Evolutionary conservation across 768 basidiomycete genomes (phyloP).

Genomic region (Mycena metata): DNA sequence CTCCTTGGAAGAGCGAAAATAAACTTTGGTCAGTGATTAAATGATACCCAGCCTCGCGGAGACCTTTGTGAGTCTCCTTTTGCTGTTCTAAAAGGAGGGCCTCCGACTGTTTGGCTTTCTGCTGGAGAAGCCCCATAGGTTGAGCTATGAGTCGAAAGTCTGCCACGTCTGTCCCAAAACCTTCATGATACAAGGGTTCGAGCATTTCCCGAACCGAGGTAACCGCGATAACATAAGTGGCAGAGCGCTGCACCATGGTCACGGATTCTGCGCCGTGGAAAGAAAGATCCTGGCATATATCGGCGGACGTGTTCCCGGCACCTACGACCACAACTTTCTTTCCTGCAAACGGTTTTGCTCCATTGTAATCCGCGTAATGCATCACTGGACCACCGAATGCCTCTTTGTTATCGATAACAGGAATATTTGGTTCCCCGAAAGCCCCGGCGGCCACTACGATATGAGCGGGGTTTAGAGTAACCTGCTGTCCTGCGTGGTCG

Average conservation of each 20-base stretch:
- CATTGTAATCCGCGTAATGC: conserved; percentile 48
- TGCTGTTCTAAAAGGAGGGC: background rate
- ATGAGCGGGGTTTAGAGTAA: conserved; percentile 52
- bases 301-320: conserved; percentile 55
- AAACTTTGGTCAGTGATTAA: background rate
- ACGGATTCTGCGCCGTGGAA: conserved; percentile 48
- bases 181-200: conserved; percentile 36
- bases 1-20: background rate
- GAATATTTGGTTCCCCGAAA: conserved; percentile 50
- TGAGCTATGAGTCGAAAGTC: conserved; percentile 35
- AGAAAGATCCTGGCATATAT: conserved; percentile 54
- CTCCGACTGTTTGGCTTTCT: conserved; percentile 14
- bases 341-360: conserved; percentile 45
- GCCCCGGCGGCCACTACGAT: conserved; percentile 56
- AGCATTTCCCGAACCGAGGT: background rate
- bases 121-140: conserved; percentile 11
- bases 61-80: conserved; percentile 19
- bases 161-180: conserved; percentile 36
- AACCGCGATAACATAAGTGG: conserved; percentile 48
- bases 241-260: conserved; percentile 59
- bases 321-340: conserved; percentile 56
- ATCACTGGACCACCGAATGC: conserved; percentile 48
- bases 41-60: conserved; percentile 24
- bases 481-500: conserved; percentile 42
- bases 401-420: conserved; percentile 41